Evolutionary conservation across 306 rosid genomes (phyloP), one percentile per base, ranked within the genome.

Genomic region (Abrus pulchellus): DNA sequence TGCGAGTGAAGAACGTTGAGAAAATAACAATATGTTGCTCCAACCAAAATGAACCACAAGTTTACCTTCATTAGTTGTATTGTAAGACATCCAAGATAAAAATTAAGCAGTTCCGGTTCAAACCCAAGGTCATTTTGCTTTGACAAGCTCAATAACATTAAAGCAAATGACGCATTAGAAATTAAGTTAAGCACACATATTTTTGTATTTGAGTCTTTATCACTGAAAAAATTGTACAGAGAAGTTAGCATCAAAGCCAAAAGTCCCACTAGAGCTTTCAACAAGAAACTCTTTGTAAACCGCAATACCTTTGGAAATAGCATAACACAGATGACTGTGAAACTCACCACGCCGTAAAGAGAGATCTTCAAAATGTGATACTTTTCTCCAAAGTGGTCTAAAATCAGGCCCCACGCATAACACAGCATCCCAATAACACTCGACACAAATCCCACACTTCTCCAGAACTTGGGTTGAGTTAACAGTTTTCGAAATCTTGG

Each of bases 371-470:
- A 3, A 2, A 28, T 3, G 63, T 38, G 40, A 71, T 61, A 62
- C 34, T 49, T 7, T 14, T 34, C 40, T 3, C 28, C 12, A 1
- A 20, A 7, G 0, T 48, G 20, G 1, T 33, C 5, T 50, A 50
- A 76, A 49, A 59, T 34, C 1, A 56, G 9, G 52, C 72, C 63
- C 29, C 6, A 7, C 5, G 72, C 52, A 4, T 48, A 76, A 27
- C 36, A 76, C 0, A 14, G 20, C 6, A 63, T 44, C 38, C 80
- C 80, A 20, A 49, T 55, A 6, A 49, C 49, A 27, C 73, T 76
- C 11, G 72, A 63, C 2, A 63, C 30, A 7, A 76, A 63, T 6
- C 80, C 80, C 41, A 63, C 41, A 3, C 20, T n/a, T 48, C 72
- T 49, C 80, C 80, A 76, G 10, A 63, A 6, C 28, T 73, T 7